Evolutionary conservation across 768 basidiomycete species (phyloP), one percentile per base, ranked within the genome.

Genomic region (Amanita subjunquillea): DNA sequence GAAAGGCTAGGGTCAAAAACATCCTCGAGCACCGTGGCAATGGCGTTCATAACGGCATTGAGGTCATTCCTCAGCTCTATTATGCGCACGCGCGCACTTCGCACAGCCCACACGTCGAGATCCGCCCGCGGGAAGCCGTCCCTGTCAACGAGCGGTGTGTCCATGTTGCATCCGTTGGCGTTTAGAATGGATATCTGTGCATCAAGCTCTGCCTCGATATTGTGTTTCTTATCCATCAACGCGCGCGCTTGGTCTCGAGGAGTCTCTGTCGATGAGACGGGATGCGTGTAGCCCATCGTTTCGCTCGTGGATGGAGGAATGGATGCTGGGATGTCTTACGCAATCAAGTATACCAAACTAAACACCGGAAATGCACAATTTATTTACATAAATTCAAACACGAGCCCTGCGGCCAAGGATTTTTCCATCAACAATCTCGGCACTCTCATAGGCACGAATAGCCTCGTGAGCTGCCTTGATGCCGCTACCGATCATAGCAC

Each of bases 51-150:
- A 8, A 88, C 67, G 30, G 64, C 72, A 15, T 70, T 73, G 54
- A 85, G 71, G 62, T 98, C 94, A 60, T 93, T 96, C 53, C 82
- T 73, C 46, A 93, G 69, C 63, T 88, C 79, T 48, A 87, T 82
- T n/a, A 94, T 79, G 47, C 86, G 74, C 29, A 83, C 76, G 49
- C 91, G 77, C 10, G 91, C 88, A 45, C 71, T 69, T 22, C 90
- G 75, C 17, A 94, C 83, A 9, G 85, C 82, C 62, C 80, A 89
- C 15, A 95, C 73, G 58, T 94, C 89, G 56, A 97, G 77, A 67
- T 95, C 87, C 12, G 80, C 81, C 12, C 91, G 77, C 1, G 94
- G 94, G 66, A 91, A 97, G 6, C 95, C 95, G 49, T 96, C 88
- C 0, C 71, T 56, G 62, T 96, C 92, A 44, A 96, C 78, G 32